Conservation (phyloP, 495 filamentous ascomycete genomes). For the Penicillium taxi region DNA sequence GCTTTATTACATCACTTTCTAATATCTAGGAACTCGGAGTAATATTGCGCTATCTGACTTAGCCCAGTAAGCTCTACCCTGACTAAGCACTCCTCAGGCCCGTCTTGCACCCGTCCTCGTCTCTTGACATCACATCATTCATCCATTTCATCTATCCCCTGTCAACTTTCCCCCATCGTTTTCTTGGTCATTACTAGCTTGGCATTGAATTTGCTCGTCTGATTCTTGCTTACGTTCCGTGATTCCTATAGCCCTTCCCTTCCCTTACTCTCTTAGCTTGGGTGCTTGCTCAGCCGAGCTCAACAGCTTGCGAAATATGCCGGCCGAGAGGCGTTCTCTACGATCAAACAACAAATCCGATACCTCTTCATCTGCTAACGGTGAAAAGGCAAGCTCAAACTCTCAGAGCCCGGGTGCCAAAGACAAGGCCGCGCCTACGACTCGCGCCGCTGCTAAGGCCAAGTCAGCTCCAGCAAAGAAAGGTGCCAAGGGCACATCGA, state of each 20-base stretch:
- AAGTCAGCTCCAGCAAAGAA: slow-evolving; percentile 44
- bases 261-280: slow-evolving; percentile 28
- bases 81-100: slow-evolving; percentile 36
- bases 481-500: slow-evolving; percentile 39
- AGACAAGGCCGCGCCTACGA: slow-evolving; percentile 39
- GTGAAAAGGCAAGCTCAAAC: slow-evolving; percentile 45
- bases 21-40: not conserved
- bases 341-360: slow-evolving; percentile 51
- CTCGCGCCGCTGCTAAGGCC: slow-evolving; percentile 41
- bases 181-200: slow-evolving; percentile 11
- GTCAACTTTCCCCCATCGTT: slow-evolving; percentile 18
- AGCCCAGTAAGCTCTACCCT: slow-evolving; percentile 27
- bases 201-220: slow-evolving; percentile 15
- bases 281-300: slow-evolving; percentile 33
- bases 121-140: slow-evolving; percentile 45
- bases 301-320: slow-evolving; percentile 40
- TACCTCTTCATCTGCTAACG: slow-evolving; percentile 49
- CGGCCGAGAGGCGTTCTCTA: slow-evolving; percentile 48
- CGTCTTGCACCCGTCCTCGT: slow-evolving; percentile 32
- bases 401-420: slow-evolving; percentile 45
- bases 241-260: slow-evolving; percentile 12
- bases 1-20: no score
- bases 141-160: slow-evolving; percentile 32
- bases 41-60: not conserved
- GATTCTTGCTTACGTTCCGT: slow-evolving; percentile 12